Conservation (phyloP, 208 protist genomes). For the Entamoeba histolytica region DNA sequence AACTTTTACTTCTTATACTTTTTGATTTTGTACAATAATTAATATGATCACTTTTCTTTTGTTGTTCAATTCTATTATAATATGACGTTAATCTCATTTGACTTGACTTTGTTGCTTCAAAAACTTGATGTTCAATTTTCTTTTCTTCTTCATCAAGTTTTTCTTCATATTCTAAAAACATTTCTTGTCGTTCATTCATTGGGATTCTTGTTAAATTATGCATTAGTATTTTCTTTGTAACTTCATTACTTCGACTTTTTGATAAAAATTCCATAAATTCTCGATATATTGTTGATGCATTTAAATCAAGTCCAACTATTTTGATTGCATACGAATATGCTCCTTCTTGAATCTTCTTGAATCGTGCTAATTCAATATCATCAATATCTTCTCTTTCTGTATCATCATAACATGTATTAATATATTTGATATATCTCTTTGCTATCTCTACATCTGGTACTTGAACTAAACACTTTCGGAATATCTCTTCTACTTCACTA, state of each 20-base stretch:
- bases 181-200: not conserved
- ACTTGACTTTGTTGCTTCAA: not conserved
- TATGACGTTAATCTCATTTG: not conserved
- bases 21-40: not conserved
- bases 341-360: not conserved
- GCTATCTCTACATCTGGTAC: not conserved
- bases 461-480: not conserved
- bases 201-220: not conserved
- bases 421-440: not conserved
- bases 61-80: not conserved
- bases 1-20: not conserved
- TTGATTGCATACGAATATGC: not conserved
- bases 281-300: not conserved
- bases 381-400: not conserved
- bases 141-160: not conserved
- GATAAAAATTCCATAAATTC: not conserved
- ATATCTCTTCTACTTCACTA: not conserved
- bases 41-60: not conserved
- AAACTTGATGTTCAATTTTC: not conserved
- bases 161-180: not conserved
- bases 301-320: not conserved
- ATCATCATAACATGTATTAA: not conserved
- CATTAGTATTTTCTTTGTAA: not conserved
- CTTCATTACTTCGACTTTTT: not conserved
- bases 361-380: not conserved